phyloP scores from a whole-genome alignment of 495 filamentous ascomycete species.

The Neurospora hispaniola region DNA sequence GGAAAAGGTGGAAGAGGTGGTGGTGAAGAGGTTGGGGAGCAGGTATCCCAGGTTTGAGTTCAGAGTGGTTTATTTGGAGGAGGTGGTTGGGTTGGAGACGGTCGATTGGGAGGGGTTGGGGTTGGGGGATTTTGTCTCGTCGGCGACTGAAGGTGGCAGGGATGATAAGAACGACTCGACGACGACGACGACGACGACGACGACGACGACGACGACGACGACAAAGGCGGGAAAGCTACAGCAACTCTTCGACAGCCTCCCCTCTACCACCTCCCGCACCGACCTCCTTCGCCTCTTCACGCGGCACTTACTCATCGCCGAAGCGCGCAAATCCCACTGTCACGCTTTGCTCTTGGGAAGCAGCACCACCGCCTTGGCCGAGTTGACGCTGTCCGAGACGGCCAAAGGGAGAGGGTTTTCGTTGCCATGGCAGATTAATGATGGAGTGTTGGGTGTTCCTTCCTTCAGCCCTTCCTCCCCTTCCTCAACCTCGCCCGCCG shows the following conservation, averaged over 20 bases:
- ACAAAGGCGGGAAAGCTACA: constrained; percentile 35
- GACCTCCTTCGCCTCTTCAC: constrained; percentile 63
- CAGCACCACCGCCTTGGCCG: constrained; percentile 77
- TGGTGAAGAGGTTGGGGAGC: constrained; percentile 16
- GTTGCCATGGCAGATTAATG: constrained; percentile 69
- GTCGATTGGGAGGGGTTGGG: constrained; percentile 27
- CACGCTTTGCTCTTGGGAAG: constrained; percentile 70
- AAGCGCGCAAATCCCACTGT: constrained; percentile 49
- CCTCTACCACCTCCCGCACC: constrained; percentile 59
- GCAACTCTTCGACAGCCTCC: constrained; percentile 44
- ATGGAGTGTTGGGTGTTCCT: constrained; percentile 50
- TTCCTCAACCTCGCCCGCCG: not conserved
- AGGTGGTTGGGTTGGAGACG: constrained; percentile 33
- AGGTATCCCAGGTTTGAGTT: constrained; percentile 53
- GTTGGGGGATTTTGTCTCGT: not conserved
- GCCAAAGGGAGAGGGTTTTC: constrained; percentile 83
- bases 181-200: constrained; percentile 2
- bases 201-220: constrained; percentile 8
- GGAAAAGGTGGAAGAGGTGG: not conserved
- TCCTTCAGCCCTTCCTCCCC: constrained; percentile 4
- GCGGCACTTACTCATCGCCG: constrained; percentile 56
- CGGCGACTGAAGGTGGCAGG: constrained; percentile 5
- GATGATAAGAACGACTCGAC: constrained; percentile 3
- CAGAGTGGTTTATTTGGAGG: constrained; percentile 44
- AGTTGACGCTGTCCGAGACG: constrained; percentile 73